phyloP scores from a whole-genome alignment of 225 moss, liverwort and hornwort species.

The Marchantia polymorpha region DNA sequence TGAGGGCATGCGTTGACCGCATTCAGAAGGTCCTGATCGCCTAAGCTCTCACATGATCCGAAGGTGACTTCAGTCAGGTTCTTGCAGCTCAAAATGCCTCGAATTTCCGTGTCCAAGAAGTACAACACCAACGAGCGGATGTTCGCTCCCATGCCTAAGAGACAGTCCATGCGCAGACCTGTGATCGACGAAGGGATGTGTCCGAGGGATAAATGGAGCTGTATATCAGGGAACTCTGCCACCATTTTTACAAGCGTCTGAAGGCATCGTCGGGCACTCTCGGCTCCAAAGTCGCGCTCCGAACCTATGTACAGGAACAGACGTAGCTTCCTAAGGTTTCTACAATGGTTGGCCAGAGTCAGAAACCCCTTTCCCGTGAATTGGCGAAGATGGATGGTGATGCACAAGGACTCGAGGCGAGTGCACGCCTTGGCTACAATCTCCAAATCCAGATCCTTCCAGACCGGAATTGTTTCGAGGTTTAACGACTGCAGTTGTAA shows the following conservation, averaged over 20 bases:
- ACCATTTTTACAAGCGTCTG: slow-evolving; percentile 21
- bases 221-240: slow-evolving; percentile 26
- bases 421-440: slow-evolving; percentile 28
- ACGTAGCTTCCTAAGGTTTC: slow-evolving; percentile 27
- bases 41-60: slow-evolving; percentile 36
- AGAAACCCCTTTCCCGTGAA: slow-evolving; percentile 28
- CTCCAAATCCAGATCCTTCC: slow-evolving; percentile 31
- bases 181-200: slow-evolving; percentile 27
- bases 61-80: slow-evolving; percentile 36
- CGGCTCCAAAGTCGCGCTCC: slow-evolving; percentile 6
- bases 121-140: slow-evolving; percentile 32
- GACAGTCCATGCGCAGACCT: slow-evolving; percentile 27
- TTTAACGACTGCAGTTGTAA: slow-evolving; percentile 27
- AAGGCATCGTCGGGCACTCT: slow-evolving; percentile 28
- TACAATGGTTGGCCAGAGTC: slow-evolving; percentile 24
- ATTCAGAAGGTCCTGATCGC: slow-evolving; percentile 27
- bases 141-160: slow-evolving; percentile 17
- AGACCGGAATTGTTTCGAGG: slow-evolving; percentile 21
- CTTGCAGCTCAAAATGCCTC: slow-evolving; percentile 27
- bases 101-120: slow-evolving; percentile 25
- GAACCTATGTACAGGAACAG: slow-evolving; percentile 29
- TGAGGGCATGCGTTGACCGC: slow-evolving; percentile 23
- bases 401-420: slow-evolving; percentile 30
- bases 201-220: slow-evolving; percentile 27
- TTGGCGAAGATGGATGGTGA: slow-evolving; percentile 29